phyloP scores from a whole-genome alignment of 1,284 basidiomycete species.

The Peniophora sp. region DNA sequence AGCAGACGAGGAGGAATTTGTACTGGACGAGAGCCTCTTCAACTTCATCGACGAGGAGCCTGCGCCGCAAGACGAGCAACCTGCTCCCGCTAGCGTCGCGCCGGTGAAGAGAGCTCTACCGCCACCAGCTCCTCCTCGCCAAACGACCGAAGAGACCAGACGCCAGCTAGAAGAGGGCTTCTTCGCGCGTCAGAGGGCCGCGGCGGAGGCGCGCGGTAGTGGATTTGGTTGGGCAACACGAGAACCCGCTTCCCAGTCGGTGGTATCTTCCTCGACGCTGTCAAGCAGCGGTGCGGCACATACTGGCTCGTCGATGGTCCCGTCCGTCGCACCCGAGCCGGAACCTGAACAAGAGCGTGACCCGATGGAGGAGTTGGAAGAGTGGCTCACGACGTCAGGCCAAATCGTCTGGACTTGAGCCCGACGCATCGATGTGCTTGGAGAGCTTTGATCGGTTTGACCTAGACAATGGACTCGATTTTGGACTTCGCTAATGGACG shows the following conservation, averaged over 20 bases:
- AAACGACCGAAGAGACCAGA: background rate
- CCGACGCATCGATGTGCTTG: too few species aligned
- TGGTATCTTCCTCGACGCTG: background rate
- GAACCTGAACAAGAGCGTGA: constrained; percentile 14
- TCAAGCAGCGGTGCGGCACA: too few species aligned
- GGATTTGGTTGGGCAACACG: background rate
- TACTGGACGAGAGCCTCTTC: constrained; percentile 25
- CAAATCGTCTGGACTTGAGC: constrained; percentile 13
- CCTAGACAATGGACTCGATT: background rate
- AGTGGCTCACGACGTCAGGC: constrained; percentile 32
- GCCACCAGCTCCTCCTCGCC: background rate
- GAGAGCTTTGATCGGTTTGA: too few species aligned
- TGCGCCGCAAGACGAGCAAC: background rate
- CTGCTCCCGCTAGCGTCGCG: background rate
- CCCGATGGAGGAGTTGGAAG: constrained; percentile 38
- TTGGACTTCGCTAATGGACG: too few species aligned
- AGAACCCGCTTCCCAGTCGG: background rate
- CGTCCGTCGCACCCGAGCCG: background rate
- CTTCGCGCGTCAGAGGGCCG: background rate
- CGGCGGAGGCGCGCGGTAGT: background rate
- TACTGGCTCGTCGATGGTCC: background rate
- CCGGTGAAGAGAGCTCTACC: background rate
- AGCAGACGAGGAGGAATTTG: constrained; percentile 22
- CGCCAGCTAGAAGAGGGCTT: background rate
- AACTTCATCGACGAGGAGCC: constrained; percentile 14